Conservation (phyloP, 1,284 basidiomycete species). For the Cryptococcus sp. region DNA sequence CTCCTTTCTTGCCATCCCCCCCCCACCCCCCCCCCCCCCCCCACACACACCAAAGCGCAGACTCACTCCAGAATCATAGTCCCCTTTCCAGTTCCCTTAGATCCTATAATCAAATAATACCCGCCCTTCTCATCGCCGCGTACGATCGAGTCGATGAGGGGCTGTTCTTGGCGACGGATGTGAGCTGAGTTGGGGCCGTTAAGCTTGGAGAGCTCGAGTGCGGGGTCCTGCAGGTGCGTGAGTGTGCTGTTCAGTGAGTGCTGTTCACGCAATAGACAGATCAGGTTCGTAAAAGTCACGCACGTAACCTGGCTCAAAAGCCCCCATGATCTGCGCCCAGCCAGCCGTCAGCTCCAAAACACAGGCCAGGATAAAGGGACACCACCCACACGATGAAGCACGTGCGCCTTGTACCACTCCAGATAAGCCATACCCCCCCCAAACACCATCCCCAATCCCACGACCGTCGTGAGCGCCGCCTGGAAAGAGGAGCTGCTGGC, state of each 20-base stretch:
- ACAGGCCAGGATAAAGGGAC: neutral
- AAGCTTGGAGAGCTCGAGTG: conserved; percentile 61
- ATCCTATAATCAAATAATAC: conserved; percentile 71
- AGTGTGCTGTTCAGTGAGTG: neutral
- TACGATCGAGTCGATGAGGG: conserved; percentile 71
- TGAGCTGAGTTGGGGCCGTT: conserved; percentile 57
- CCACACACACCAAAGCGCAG: no score
- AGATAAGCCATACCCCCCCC: conserved; percentile 63
- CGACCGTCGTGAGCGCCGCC: conserved; percentile 47
- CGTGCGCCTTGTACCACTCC: conserved; percentile 73
- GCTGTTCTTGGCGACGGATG: conserved; percentile 67
- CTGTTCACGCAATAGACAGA: neutral
- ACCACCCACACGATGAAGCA: conserved; percentile 63
- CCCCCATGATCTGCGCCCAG: conserved; percentile 39
- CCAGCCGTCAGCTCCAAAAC: conserved; percentile 1
- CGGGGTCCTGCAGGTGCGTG: conserved; percentile 66
- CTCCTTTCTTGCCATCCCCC: neutral
- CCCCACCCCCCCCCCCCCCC: neutral
- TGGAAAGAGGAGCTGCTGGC: conserved; percentile 41
- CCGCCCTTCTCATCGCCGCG: conserved; percentile 66
- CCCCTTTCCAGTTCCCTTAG: conserved; percentile 70
- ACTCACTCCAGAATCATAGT: conserved; percentile 69
- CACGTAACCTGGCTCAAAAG: conserved; percentile 45
- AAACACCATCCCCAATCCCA: conserved; percentile 46
- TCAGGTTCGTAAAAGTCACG: conserved; percentile 9